A percentile compares a stretch with the other conserved stretches of the same genome.
phyloP scores from a whole-genome alignment of 2,329 filamentous ascomycete genomes.

The Lomentospora prolificans region DNA sequence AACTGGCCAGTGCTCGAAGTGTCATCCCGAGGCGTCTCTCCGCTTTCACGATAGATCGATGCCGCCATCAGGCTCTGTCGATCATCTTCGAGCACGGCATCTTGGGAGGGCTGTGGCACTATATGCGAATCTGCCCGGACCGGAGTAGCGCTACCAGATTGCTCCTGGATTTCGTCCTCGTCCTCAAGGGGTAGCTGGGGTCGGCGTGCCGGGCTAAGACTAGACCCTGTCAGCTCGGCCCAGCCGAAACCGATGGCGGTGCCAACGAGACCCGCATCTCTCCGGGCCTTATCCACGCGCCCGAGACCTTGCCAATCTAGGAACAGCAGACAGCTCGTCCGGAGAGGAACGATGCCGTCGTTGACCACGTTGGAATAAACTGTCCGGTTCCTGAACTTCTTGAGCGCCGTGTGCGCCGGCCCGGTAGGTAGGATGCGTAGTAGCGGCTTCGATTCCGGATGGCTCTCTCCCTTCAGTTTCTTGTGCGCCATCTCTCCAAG shows the following conservation, averaged over 20 bases:
- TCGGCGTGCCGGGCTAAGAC: slow-evolving; percentile 36
- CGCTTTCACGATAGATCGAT: slow-evolving; percentile 20
- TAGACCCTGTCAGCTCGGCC: slow-evolving; percentile 78
- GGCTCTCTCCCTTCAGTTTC: slow-evolving; percentile 46
- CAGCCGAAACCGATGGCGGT: slow-evolving; percentile 91
- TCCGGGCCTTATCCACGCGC: slow-evolving; percentile 84
- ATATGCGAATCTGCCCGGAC: slow-evolving; percentile 34
- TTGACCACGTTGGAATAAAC: slow-evolving; percentile 97
- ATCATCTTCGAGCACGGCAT: slow-evolving; percentile 60
- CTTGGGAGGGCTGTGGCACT: slow-evolving; percentile 61
- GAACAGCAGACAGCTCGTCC: slow-evolving; percentile 93
- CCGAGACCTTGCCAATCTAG: slow-evolving; percentile 92
- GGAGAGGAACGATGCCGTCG: slow-evolving; percentile 88
- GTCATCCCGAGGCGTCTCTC: slow-evolving; percentile 5
- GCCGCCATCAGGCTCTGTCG: slow-evolving; percentile 43
- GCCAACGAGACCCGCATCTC: slow-evolving; percentile 86
- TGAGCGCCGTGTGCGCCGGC: slow-evolving; percentile 76
- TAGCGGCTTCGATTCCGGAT: slow-evolving; percentile 80
- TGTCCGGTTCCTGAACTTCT: slow-evolving; percentile 82
- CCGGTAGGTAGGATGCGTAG: slow-evolving; percentile 83
- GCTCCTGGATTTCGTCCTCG: slow-evolving; percentile 18
- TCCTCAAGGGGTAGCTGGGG: slow-evolving; percentile 32
- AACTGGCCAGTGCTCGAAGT: background rate
- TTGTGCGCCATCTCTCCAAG: slow-evolving; percentile 60
- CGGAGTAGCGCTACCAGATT: slow-evolving; percentile 21